Evolutionary conservation across 208 protist genomes (phyloP), one percentile per base, ranked within the genome.

Genomic region (Phytomonas serpens): DNA sequence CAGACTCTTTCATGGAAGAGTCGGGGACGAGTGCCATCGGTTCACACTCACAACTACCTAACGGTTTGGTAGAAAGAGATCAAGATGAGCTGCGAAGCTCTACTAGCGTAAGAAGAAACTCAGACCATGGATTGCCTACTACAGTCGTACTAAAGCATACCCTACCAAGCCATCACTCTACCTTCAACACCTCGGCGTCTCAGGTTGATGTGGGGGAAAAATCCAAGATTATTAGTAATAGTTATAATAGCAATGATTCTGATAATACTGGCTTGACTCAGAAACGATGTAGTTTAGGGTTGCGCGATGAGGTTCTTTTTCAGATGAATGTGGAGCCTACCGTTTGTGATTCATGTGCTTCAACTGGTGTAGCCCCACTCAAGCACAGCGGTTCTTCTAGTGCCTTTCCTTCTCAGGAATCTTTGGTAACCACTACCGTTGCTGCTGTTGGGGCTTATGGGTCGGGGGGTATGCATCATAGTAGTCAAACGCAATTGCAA

Each of bases 1-100:
- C 47, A 57, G 47, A 57, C 47, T 57, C 7, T 57, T 57, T 6
- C 47, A 57, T 57, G 47, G 47, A 57, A 57, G 47, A 57, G 47
- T 57, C 47, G 19, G 16, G 10, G 19, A 23, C 10, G 19, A 57
- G 47, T 57, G 47, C 47, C 2, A 57, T 57, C 27, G 16, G 19
- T 57, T 27, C 19, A 57, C 19, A 27, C 47, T 57, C 47, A 57
- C 13, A 57, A 6, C 47, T 57, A 27, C 47, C 47, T 57, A 57
- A 57, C 19, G 47, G 47, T 57, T 57, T 57, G 47, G 47, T 0
- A 57, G 47, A 57, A 23, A 23, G 47, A 6, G 47, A 57, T 57
- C 19, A 11, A 6, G 47, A 11, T 57, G 47, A 57, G 47, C 47
- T 57, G 47, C 13, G 47, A 57, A 57, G 47, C 19, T 23, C 47